These are phyloP conservation scores for Coemansia sp. DNA, from an alignment of 192 early-diverging fungal species.

Conservation along the genomic window DNA sequence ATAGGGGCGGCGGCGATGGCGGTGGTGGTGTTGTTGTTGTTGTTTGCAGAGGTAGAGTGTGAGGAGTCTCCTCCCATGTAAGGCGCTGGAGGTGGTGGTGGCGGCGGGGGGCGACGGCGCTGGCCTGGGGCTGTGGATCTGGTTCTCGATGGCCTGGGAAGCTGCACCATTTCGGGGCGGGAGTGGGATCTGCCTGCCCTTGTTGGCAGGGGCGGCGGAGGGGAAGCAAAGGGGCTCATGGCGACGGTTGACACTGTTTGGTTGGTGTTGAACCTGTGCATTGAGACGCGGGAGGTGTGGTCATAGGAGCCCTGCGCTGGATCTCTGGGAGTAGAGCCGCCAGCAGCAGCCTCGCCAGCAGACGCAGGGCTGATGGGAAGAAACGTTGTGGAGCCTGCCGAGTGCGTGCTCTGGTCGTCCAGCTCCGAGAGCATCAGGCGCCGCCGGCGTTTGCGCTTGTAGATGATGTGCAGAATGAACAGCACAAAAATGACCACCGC, in stretches of 20 bases:
- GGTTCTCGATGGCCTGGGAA: background rate
- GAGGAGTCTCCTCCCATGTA: background rate
- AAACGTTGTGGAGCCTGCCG: background rate
- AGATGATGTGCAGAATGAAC: background rate
- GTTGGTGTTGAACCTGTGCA: background rate
- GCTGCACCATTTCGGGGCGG: constrained; percentile 13
- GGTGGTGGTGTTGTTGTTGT: background rate
- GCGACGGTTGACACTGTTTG: background rate
- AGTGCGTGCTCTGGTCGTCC: background rate
- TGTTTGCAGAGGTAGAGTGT: background rate
- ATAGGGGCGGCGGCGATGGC: background rate
- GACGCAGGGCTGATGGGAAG: background rate
- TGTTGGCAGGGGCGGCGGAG: background rate
- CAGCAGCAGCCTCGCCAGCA: background rate
- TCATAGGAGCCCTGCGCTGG: background rate
- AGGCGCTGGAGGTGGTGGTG: background rate
- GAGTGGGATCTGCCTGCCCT: background rate
- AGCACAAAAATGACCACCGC: background rate
- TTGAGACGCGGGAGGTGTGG: background rate
- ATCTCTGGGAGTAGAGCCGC: background rate
- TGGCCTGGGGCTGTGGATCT: background rate
- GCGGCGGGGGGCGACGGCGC: constrained; percentile 4
- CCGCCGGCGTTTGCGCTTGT: constrained; percentile 4
- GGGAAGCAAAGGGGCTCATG: constrained; percentile 5
- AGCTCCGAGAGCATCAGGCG: background rate